A percentile compares a stretch with the other conserved stretches of the same genome.
These are phyloP conservation scores for Panicum miliaceum DNA, from an alignment of 176 grass and related monocot species.

Conservation along the genomic window DNA sequence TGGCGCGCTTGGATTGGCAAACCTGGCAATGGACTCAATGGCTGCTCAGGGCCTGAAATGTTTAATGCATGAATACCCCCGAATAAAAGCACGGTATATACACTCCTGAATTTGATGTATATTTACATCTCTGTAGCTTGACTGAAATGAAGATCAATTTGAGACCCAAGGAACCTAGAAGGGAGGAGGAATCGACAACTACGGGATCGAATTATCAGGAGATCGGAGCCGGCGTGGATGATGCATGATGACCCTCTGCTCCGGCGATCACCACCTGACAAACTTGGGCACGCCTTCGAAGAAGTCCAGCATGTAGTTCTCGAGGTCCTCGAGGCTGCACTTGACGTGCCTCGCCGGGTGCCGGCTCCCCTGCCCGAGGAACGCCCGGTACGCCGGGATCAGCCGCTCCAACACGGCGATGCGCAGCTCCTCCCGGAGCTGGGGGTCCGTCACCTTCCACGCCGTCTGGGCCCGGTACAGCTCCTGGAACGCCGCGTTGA, in stretches of 20 bases:
- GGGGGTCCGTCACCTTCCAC: slow-evolving; percentile 77
- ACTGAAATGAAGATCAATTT: not conserved
- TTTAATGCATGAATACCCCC: not conserved
- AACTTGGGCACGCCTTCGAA: slow-evolving; percentile 73
- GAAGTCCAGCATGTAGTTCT: slow-evolving; percentile 79
- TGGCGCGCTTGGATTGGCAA: not conserved
- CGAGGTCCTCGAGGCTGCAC: slow-evolving; percentile 83
- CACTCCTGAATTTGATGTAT: not conserved
- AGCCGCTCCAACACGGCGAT: slow-evolving; percentile 79
- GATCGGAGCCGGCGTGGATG: too few species aligned
- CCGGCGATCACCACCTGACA: slow-evolving; percentile 34
- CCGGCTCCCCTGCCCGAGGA: slow-evolving; percentile 62
- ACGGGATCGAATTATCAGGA: not conserved
- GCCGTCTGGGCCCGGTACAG: slow-evolving; percentile 77
- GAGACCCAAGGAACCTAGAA: not conserved
- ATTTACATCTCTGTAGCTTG: slow-evolving; percentile 11
- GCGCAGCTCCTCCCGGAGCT: slow-evolving; percentile 80
- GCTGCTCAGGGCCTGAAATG: not conserved
- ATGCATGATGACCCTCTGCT: not conserved
- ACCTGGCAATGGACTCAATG: not conserved
- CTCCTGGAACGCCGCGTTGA: slow-evolving; percentile 89
- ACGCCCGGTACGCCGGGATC: slow-evolving; percentile 86
- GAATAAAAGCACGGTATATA: not conserved
- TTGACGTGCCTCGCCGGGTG: slow-evolving; percentile 67
- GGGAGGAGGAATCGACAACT: not conserved